These are phyloP conservation scores for Pezicula rhizophila DNA, from an alignment of 2,329 filamentous ascomycete genomes.

Conservation along the genomic window DNA sequence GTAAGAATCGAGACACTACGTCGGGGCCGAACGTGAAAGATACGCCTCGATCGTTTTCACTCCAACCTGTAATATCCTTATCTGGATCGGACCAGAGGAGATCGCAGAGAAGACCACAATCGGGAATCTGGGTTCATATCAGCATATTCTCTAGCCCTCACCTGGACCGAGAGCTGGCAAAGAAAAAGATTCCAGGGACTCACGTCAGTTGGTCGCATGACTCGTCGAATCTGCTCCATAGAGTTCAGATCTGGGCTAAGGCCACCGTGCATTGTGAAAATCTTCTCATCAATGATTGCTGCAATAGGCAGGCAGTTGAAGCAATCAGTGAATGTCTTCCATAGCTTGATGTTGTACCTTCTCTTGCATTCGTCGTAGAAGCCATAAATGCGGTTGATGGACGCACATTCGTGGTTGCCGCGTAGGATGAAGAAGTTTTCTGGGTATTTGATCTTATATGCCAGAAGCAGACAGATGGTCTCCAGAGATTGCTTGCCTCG, in stretches of 20 bases:
- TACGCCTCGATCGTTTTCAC: conserved; percentile 96
- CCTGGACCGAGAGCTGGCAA: conserved; percentile 22
- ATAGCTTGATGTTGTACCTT: conserved; percentile 98
- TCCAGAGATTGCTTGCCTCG: conserved; percentile 98
- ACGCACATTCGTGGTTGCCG: conserved; percentile 98
- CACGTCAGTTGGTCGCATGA: conserved; percentile 98
- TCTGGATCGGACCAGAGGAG: conserved; percentile 97
- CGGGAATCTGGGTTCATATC: conserved; percentile 67
- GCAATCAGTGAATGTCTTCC: conserved; percentile 99
- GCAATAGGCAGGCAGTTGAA: conserved; percentile 99
- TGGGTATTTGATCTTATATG: conserved; percentile 99
- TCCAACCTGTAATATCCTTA: conserved; percentile 99
- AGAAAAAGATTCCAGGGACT: conserved; percentile 36
- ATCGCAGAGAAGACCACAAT: conserved; percentile 95
- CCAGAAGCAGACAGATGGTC: conserved; percentile 92
- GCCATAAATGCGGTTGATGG: conserved; percentile 97
- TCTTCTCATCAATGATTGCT: conserved; percentile 99
- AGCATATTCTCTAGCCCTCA: conserved; percentile 28
- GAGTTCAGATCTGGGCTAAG: conserved; percentile 96
- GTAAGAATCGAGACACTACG: conserved; percentile 92
- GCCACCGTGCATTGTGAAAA: conserved; percentile 99
- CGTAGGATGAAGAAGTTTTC: conserved; percentile 99
- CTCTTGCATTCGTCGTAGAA: conserved; percentile 99
- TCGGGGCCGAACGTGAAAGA: conserved; percentile 98
- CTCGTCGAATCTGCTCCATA: conserved; percentile 98